phyloP scores from a whole-genome alignment of 2,329 filamentous ascomycete genomes.

The Elsinoe perseae region DNA sequence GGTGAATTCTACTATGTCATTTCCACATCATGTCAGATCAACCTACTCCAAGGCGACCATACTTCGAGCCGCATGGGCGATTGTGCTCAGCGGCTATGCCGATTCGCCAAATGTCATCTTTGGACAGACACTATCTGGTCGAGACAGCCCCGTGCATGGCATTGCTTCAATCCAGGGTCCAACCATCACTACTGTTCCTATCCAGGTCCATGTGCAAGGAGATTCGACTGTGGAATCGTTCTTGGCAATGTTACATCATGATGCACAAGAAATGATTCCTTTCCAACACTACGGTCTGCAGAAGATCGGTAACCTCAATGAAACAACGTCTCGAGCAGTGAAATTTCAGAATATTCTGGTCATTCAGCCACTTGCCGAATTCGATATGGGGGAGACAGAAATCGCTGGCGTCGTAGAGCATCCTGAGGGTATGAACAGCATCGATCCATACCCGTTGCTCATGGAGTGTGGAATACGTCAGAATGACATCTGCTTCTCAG shows the following conservation, averaged over 20 bases:
- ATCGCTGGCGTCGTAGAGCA: too few species aligned
- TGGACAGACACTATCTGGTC: constrained; percentile 31
- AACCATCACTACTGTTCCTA: constrained; percentile 34
- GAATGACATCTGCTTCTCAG: too few species aligned
- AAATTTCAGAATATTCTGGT: too few species aligned
- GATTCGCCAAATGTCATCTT: constrained; percentile 29
- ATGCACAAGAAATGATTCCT: constrained; percentile 27
- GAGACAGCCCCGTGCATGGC: constrained; percentile 29
- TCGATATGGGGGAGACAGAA: too few species aligned
- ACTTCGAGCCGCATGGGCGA: constrained; percentile 28
- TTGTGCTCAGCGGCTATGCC: constrained; percentile 26
- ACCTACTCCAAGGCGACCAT: constrained; percentile 27
- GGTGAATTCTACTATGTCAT: constrained; percentile 21
- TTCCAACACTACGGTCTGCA: constrained; percentile 34
- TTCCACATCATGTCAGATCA: constrained; percentile 14
- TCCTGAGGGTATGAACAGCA: too few species aligned
- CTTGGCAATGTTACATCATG: constrained; percentile 20
- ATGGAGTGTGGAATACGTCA: too few species aligned
- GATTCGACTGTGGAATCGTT: constrained; percentile 22
- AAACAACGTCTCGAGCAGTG: too few species aligned
- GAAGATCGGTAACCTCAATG: constrained; percentile 32
- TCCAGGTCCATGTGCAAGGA: constrained; percentile 28
- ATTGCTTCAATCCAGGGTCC: constrained; percentile 33
- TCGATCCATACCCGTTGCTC: too few species aligned
- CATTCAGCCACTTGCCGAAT: constrained; percentile 26